Conservation (phyloP, 768 basidiomycete species). For the Plicaturopsis crispa region DNA sequence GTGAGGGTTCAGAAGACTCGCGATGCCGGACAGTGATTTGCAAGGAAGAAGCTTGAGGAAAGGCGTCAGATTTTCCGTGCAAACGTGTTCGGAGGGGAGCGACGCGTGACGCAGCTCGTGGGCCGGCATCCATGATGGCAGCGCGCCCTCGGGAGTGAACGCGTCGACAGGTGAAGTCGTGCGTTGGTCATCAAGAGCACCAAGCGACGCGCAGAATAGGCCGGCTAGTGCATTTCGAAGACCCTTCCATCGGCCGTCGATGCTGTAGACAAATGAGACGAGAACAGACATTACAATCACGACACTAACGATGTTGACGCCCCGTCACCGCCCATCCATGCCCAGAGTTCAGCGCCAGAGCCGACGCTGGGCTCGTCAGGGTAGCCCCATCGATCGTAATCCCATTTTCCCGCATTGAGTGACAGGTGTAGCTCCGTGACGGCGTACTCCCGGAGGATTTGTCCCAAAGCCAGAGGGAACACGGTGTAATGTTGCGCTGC, state of each 20-base stretch:
- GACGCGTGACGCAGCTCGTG: slow-evolving; percentile 69
- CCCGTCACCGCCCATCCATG: slow-evolving; percentile 74
- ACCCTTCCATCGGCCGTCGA: slow-evolving; percentile 75
- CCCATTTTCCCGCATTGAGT: slow-evolving; percentile 90
- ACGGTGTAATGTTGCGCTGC: slow-evolving; percentile 81
- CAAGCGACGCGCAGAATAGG: slow-evolving; percentile 90
- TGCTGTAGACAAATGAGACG: slow-evolving; percentile 17
- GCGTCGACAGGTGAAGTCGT: slow-evolving; percentile 60
- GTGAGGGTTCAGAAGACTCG: slow-evolving; percentile 77
- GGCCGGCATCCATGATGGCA: slow-evolving; percentile 37
- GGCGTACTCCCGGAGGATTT: slow-evolving; percentile 79
- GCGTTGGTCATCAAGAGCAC: slow-evolving; percentile 64
- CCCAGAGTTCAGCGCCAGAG: slow-evolving; percentile 85
- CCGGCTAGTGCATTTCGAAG: slow-evolving; percentile 88
- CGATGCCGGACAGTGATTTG: slow-evolving; percentile 81
- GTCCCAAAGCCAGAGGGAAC: slow-evolving; percentile 81
- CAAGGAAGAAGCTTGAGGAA: slow-evolving; percentile 94
- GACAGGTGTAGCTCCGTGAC: slow-evolving; percentile 86
- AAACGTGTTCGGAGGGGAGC: slow-evolving; percentile 82
- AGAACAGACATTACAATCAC: neutral
- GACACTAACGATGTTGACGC: slow-evolving; percentile 37
- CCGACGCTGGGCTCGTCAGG: slow-evolving; percentile 72
- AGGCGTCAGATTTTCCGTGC: slow-evolving; percentile 95
- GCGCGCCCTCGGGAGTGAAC: slow-evolving; percentile 54
- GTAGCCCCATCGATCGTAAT: slow-evolving; percentile 77